Evolutionary conservation across 495 filamentous ascomycete genomes (phyloP).

Genomic region (Pyrenula massariospora): DNA sequence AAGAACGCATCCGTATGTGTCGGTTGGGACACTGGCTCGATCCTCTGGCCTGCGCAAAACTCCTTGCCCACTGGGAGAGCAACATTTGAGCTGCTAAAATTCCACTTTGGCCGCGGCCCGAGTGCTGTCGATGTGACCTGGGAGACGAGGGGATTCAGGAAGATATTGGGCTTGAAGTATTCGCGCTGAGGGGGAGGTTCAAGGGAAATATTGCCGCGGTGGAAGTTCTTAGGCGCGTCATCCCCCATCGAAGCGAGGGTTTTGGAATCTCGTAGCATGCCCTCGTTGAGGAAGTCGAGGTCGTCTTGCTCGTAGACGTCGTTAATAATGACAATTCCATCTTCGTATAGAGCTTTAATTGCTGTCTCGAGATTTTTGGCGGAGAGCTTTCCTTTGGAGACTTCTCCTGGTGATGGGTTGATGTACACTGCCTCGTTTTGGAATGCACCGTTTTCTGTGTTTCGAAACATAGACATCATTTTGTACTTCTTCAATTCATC

Average conservation of each 20-base stretch:
- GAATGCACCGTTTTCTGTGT: too few relatives aligned
- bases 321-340: constrained; percentile 49
- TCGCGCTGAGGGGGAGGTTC: constrained; percentile 29
- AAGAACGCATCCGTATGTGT: constrained; percentile 48
- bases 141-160: constrained; percentile 35
- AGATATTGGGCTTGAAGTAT: constrained; percentile 29
- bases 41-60: too few relatives aligned
- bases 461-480: too few relatives aligned
- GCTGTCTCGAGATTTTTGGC: constrained; percentile 37
- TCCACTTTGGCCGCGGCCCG: constrained; percentile 32
- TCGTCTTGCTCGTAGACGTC: constrained; percentile 28
- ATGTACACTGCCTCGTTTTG: too few relatives aligned
- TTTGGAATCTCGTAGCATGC: constrained; percentile 39
- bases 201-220: constrained; percentile 43
- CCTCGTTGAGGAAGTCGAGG: constrained; percentile 35
- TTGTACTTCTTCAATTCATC: too few relatives aligned
- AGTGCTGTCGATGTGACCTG: constrained; percentile 35
- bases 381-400: constrained; percentile 10
- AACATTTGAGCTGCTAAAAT: constrained; percentile 41
- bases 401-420: constrained; percentile 8
- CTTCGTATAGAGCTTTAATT: constrained; percentile 31
- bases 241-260: constrained; percentile 27
- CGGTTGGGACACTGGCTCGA: constrained; percentile 36
- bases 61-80: constrained; percentile 29
- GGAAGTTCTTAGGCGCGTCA: constrained; percentile 38